Percentiles rank a stretch among this genome's conserved stretches.
Conservation (phyloP, 495 filamentous ascomycete genomes). For the Lasiosphaeris hirsuta region DNA sequence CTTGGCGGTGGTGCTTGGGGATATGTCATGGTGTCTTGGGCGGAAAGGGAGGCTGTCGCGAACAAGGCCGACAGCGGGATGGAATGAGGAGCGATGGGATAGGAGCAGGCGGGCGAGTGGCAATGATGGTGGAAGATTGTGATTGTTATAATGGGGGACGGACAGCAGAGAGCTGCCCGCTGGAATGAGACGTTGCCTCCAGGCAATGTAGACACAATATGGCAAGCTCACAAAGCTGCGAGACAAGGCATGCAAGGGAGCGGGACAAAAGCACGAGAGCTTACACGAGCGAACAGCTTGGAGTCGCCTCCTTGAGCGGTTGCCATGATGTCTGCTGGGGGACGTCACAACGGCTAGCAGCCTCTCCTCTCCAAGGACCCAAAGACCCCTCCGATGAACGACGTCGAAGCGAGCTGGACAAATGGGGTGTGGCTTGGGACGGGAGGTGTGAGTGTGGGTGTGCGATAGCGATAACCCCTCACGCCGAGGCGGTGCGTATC, state of each 20-base stretch:
- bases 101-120: background rate
- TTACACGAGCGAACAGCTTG: slow-evolving; percentile 98
- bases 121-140: background rate
- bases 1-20: slow-evolving; percentile 16
- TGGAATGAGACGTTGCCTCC: background rate
- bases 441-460: background rate
- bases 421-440: slow-evolving; percentile 1
- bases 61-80: background rate
- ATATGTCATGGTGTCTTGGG: slow-evolving; percentile 27
- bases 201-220: background rate
- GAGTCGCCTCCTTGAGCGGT: slow-evolving; percentile 81
- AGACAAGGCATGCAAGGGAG: background rate
- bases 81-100: background rate
- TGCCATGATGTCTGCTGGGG: slow-evolving; percentile 51
- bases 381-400: background rate
- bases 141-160: background rate
- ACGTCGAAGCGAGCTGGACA: background rate
- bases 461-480: slow-evolving; percentile 12
- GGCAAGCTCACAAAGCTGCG: background rate
- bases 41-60: slow-evolving; percentile 4
- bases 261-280: slow-evolving; percentile 37
- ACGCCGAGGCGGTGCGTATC: slow-evolving; percentile 10
- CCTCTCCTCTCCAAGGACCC: background rate
- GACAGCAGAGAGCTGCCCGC: background rate
- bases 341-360: background rate